Percentiles rank a stretch among this genome's conserved stretches.
Evolutionary conservation across 257 asterid species (phyloP).

Genomic region (Eucommia ulmoides): DNA sequence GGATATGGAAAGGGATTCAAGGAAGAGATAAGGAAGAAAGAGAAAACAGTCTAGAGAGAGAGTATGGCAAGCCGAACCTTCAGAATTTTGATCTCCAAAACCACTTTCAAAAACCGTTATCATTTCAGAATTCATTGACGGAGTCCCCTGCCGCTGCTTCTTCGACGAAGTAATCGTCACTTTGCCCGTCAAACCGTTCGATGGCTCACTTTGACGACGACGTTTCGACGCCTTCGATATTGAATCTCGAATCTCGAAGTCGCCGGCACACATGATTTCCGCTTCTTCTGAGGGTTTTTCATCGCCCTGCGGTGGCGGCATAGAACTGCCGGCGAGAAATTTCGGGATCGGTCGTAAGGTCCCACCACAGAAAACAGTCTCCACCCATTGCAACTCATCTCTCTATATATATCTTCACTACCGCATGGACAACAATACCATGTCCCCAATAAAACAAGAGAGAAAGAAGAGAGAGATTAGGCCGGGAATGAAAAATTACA

Average conservation of each 20-base stretch:
- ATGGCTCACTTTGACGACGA: neutral
- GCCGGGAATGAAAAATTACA: neutral
- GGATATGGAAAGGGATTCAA: conserved; percentile 7
- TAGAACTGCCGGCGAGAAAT: conserved; percentile 16
- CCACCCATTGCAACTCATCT: conserved; percentile 16
- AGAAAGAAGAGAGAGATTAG: neutral
- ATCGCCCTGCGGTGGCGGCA: too few species aligned
- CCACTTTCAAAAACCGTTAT: conserved; percentile 33
- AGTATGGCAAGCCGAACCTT: conserved; percentile 1
- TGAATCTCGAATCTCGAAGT: neutral
- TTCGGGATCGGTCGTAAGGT: conserved; percentile 32
- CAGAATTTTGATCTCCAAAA: conserved; percentile 8
- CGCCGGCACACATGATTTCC: too few species aligned
- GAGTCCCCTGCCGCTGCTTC: conserved; percentile 47
- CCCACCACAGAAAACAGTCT: conserved; percentile 62
- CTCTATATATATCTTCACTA: too few species aligned
- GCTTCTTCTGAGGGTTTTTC: too few species aligned
- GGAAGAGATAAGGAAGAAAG: conserved; percentile 13
- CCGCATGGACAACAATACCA: too few species aligned
- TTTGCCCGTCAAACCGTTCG: conserved; percentile 28
- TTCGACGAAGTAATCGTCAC: conserved; percentile 14
- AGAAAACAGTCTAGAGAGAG: conserved; percentile 8
- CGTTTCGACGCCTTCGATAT: neutral
- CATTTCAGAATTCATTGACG: conserved; percentile 67
- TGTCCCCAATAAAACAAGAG: too few species aligned